Percentiles rank a stretch among this genome's conserved stretches.
Evolutionary conservation across 495 filamentous ascomycete species (phyloP).

Genomic region (Hypomontagnella submonticulosa): DNA sequence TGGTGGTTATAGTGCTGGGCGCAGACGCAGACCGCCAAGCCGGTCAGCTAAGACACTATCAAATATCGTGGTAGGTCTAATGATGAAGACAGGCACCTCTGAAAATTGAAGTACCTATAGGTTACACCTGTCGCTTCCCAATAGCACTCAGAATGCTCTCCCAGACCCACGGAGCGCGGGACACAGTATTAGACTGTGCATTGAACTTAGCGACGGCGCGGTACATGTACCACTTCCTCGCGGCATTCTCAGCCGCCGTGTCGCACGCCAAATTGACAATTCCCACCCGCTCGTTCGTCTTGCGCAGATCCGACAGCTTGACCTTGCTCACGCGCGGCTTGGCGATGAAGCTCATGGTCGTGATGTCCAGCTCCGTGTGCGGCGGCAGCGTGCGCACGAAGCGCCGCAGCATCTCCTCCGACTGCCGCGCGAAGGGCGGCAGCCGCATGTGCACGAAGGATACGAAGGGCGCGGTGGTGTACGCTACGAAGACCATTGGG

Average conservation of each 20-base stretch:
- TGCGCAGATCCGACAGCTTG: constrained; percentile 61
- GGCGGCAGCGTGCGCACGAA: constrained; percentile 72
- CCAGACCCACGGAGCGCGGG: constrained; percentile 34
- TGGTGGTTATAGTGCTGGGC: no score
- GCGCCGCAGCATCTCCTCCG: constrained; percentile 70
- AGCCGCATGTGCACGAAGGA: constrained; percentile 76
- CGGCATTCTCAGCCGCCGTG: constrained; percentile 40
- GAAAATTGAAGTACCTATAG: neutral
- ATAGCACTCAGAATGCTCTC: constrained; percentile 25
- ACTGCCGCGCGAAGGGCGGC: constrained; percentile 74
- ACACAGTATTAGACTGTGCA: constrained; percentile 36
- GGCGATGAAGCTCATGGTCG: constrained; percentile 74
- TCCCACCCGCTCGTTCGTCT: constrained; percentile 55
- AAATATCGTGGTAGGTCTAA: no score
- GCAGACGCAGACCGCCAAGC: no score
- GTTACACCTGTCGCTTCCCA: constrained; percentile 8
- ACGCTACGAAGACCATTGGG: constrained; percentile 74
- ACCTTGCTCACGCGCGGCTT: constrained; percentile 61
- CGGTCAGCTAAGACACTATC: no score
- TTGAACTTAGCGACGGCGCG: constrained; percentile 51
- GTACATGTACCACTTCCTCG: constrained; percentile 52
- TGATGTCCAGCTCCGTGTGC: constrained; percentile 71
- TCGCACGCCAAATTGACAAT: constrained; percentile 64
- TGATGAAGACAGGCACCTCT: no score
- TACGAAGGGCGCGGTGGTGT: constrained; percentile 74